Percentiles rank a stretch among this genome's conserved stretches.
Evolutionary conservation across 345 rosid genomes (phyloP).

Genomic region (Citrus trifoliata): DNA sequence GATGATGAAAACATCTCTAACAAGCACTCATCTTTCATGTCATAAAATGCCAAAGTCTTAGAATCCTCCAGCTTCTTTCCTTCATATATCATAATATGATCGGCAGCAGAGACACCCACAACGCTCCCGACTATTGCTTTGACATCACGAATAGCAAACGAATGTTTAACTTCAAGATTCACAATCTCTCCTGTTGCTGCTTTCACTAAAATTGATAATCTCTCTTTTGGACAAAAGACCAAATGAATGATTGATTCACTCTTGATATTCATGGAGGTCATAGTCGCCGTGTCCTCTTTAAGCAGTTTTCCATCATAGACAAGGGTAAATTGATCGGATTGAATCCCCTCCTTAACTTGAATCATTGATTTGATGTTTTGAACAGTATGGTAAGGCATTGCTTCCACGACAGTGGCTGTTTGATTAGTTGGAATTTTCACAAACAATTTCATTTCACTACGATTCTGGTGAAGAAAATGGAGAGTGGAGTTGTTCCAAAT

Average conservation of each 20-base stretch:
- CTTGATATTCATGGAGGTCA: conserved; percentile 22
- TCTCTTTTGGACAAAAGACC: conserved; percentile 22
- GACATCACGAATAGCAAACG: conserved; percentile 21
- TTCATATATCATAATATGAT: conserved; percentile 7
- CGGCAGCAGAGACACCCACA: background rate
- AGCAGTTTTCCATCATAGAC: conserved; percentile 23
- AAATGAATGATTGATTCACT: conserved; percentile 22
- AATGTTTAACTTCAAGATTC: conserved; percentile 19
- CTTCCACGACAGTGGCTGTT: conserved; percentile 15
- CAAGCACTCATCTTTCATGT: conserved; percentile 23
- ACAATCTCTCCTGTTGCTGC: conserved; percentile 12
- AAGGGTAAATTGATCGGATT: conserved; percentile 21
- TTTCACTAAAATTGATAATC: conserved; percentile 22
- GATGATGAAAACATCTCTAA: conserved; percentile 14
- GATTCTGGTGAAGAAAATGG: conserved; percentile 11
- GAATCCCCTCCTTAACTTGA: conserved; percentile 24
- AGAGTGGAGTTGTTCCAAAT: conserved; percentile 24
- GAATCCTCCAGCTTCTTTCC: conserved; percentile 29
- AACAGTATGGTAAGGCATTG: conserved; percentile 23
- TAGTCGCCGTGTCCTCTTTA: conserved; percentile 20
- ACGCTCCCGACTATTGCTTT: conserved; percentile 24
- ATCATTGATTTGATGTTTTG: conserved; percentile 22
- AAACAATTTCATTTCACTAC: background rate
- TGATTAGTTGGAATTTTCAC: conserved; percentile 20
- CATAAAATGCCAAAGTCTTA: conserved; percentile 29